Base-by-base conservation (phyloP, 257 asterid species). In the Capsicum chinense region DNA sequence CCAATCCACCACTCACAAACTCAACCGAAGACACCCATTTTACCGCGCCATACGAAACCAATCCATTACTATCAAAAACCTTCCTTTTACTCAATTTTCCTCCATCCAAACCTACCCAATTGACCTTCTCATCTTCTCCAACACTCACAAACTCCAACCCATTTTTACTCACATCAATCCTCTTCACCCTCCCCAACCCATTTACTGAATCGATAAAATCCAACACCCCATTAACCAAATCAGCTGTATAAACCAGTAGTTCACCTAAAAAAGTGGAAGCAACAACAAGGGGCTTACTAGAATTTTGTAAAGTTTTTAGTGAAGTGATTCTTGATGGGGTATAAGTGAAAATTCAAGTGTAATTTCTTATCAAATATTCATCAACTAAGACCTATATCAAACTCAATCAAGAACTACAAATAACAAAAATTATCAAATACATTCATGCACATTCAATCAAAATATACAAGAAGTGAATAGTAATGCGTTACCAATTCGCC, bases 1-100 rank as follows among this genome's bases (percentile, higher is more conserved):
- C 99, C 79, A 94, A 92, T 7, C 97, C 93, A 56, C 98, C 98
- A 7, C 97, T 94, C 73, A 92, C 96, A 84, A 95, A 95, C 87
- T 95, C 99, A 79, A 83, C 87, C 1, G 97, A 96, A 0, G 98
- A 93, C 4, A 97, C 99, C 99, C 98, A 95, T 87, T 91, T 94
- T 54, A 91, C 97, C 4, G 99, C 84, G 5, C 87, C 90, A 83
- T 94, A 95, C 16, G 95, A 88, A 78, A 93, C 94, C 92, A 94
- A 85, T 2, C 98, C 98, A 84, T 87, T 87, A 58, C 95, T 89
- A 83, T 94, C 94, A 85, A 86, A 26, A 62, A 92, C 90, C 88
- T 87, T 92, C 90, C 86, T 89, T 84, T 83, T 87, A 59, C 89
- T 90, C 71, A 90, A 87, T 59, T 69, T 63, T 21, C 71, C 87